Conservation (phyloP, 108 stramenopile species). For the Pseudonitzschia multiseries region DNA sequence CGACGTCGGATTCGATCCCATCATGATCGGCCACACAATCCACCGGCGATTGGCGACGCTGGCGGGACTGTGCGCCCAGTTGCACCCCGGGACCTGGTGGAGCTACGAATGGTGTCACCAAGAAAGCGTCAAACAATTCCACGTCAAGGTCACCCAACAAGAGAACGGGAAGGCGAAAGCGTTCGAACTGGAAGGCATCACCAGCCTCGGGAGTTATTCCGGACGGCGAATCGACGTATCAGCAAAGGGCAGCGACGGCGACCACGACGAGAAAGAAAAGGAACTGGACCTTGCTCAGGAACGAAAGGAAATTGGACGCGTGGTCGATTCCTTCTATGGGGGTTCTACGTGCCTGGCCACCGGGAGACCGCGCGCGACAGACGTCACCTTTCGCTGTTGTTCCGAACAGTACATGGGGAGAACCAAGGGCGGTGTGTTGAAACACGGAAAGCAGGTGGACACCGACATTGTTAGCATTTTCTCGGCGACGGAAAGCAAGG, state of each 20-base stretch:
- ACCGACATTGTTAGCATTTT: conserved; percentile 32
- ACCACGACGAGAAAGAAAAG: not conserved
- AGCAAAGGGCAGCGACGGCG: conserved; percentile 5
- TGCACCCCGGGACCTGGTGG: conserved; percentile 79
- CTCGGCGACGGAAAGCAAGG: conserved; percentile 15
- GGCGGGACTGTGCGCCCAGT: conserved; percentile 64
- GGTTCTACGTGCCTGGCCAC: conserved; percentile 67
- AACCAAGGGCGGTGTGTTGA: conserved; percentile 28
- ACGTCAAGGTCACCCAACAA: conserved; percentile 20
- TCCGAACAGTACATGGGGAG: conserved; percentile 40
- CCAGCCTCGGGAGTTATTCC: conserved; percentile 54
- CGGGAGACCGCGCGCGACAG: conserved; percentile 46
- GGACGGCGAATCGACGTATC: conserved; percentile 20
- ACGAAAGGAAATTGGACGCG: conserved; percentile 22
- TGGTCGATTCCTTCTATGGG: conserved; percentile 35
- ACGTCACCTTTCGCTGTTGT: conserved; percentile 64
- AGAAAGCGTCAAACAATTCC: conserved; percentile 72
- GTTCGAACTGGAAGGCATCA: conserved; percentile 51
- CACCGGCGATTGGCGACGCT: conserved; percentile 33
- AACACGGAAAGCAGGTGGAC: conserved; percentile 27
- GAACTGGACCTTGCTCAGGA: conserved; percentile 14
- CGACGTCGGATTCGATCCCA: not conserved
- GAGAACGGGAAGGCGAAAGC: conserved; percentile 6
- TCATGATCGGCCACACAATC: conserved; percentile 20
- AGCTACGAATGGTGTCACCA: conserved; percentile 90